Percentiles rank a stretch among this genome's conserved stretches.
Evolutionary conservation across 2,329 filamentous ascomycete species (phyloP).

Genomic region (Venturia pyrina): DNA sequence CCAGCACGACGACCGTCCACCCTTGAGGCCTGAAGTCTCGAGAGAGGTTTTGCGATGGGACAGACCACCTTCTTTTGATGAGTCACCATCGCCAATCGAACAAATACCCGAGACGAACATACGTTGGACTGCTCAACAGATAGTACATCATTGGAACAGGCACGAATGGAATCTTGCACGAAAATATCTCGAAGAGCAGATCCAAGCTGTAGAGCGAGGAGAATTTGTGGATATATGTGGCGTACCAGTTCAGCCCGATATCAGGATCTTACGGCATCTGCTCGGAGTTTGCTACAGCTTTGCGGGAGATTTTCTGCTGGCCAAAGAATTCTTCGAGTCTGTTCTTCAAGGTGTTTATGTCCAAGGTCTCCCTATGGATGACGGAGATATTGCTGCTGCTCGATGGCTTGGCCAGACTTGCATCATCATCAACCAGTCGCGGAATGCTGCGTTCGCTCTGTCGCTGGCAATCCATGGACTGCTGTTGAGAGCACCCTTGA

Average conservation of each 20-base stretch:
- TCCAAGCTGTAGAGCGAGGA: slow-evolving; percentile 21
- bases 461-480: slow-evolving; percentile 22
- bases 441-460: slow-evolving; percentile 22
- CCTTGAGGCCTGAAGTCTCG: neutral
- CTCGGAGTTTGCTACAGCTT: slow-evolving; percentile 22
- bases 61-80: slow-evolving; percentile 3
- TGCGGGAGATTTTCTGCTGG: slow-evolving; percentile 20
- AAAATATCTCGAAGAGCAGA: slow-evolving; percentile 19
- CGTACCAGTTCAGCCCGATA: slow-evolving; percentile 19
- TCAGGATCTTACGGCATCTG: slow-evolving; percentile 20
- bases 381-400: slow-evolving; percentile 24
- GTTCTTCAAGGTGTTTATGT: slow-evolving; percentile 20
- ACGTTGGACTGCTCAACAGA: slow-evolving; percentile 18
- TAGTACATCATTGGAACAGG: slow-evolving; percentile 18
- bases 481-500: slow-evolving; percentile 16
- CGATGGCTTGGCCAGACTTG: slow-evolving; percentile 25
- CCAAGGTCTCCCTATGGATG: slow-evolving; percentile 18
- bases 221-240: slow-evolving; percentile 15
- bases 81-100: slow-evolving; percentile 10
- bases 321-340: slow-evolving; percentile 22
- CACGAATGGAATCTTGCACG: slow-evolving; percentile 18
- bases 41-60: neutral
- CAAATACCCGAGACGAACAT: slow-evolving; percentile 15
- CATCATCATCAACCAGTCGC: slow-evolving; percentile 20
- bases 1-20: neutral